Conservation (phyloP, 306 rosid genomes). For the Rosa chinensis region DNA sequence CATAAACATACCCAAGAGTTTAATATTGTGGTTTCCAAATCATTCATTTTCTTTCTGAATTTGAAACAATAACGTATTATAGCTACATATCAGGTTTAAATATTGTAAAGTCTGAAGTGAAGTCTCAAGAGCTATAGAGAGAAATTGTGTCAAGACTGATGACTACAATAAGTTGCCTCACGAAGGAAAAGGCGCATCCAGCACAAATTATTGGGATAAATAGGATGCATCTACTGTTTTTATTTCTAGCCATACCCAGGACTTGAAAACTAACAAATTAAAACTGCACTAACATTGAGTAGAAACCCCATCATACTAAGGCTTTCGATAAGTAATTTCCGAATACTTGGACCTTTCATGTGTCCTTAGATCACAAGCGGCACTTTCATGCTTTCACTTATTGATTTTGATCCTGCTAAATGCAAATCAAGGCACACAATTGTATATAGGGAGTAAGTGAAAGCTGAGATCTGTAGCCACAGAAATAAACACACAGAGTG, state of each 20-base stretch:
- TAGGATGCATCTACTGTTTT: not conserved
- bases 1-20: not conserved
- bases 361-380: not conserved
- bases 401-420: not conserved
- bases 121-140: not conserved
- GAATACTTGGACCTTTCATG: not conserved
- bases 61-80: not conserved
- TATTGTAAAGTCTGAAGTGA: not conserved
- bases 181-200: not conserved
- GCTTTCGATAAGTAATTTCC: not conserved
- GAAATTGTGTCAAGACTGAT: not conserved
- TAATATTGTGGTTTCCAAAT: not conserved
- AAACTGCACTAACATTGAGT: not conserved
- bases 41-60: not conserved
- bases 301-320: not conserved
- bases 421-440: not conserved
- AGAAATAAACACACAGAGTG: not conserved
- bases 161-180: not conserved
- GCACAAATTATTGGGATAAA: not conserved
- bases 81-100: not conserved
- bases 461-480: not conserved
- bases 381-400: not conserved
- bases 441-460: not conserved
- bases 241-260: not conserved
- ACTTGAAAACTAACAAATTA: not conserved